Percentiles rank a stretch among this genome's conserved stretches.
phyloP scores from a whole-genome alignment of 148 eudicot genomes.

The Vaccinium corymbosum region DNA sequence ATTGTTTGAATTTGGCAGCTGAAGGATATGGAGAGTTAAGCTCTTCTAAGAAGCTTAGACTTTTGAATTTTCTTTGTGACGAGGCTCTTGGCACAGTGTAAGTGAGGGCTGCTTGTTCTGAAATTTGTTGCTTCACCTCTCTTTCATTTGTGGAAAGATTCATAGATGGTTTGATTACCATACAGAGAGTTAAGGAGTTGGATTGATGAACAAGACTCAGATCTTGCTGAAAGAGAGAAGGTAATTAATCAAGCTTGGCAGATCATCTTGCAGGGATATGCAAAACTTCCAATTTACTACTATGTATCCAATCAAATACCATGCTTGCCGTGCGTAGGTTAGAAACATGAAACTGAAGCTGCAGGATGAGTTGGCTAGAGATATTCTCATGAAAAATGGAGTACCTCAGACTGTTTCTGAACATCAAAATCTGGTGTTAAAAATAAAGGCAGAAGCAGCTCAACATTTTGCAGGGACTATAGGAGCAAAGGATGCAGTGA shows the following conservation, averaged over 20 bases:
- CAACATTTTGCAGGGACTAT: slow-evolving; percentile 12
- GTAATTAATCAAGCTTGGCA: slow-evolving; percentile 10
- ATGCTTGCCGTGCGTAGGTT: slow-evolving; percentile 4
- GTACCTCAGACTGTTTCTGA: slow-evolving; percentile 22
- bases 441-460: slow-evolving; percentile 24
- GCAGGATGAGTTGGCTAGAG: slow-evolving; percentile 29
- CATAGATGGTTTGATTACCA: not conserved
- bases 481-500: slow-evolving; percentile 4
- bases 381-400: slow-evolving; percentile 13
- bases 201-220: slow-evolving; percentile 19
- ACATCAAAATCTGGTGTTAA: slow-evolving; percentile 16
- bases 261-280: not conserved
- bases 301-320: not conserved
- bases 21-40: slow-evolving; percentile 18
- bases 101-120: not conserved
- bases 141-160: not conserved
- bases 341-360: slow-evolving; percentile 17
- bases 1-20: not conserved
- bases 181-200: slow-evolving; percentile 26
- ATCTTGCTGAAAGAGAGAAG: slow-evolving; percentile 18
- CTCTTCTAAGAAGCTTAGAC: slow-evolving; percentile 24
- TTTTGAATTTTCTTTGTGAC: slow-evolving; percentile 28
- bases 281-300: no score
- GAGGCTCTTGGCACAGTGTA: slow-evolving; percentile 32
- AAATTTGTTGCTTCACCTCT: slow-evolving; percentile 5